phyloP scores from a whole-genome alignment of 805 yeast genomes.

The Candida yuanshanica region DNA sequence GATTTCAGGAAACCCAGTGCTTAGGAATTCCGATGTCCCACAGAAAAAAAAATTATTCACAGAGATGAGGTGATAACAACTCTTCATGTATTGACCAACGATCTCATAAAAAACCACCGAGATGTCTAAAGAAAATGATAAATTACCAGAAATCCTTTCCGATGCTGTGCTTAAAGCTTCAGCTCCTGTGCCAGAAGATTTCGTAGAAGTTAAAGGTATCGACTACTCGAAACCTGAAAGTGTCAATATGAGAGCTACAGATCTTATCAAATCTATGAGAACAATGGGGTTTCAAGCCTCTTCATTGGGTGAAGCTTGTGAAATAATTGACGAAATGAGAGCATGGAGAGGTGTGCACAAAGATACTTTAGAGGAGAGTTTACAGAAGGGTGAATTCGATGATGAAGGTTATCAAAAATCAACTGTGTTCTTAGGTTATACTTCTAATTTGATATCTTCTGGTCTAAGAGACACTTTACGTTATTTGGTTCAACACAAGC shows the following conservation, averaged over 20 bases:
- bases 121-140: conserved; percentile 33
- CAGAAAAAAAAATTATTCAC: background rate
- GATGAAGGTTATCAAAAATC: conserved; percentile 74
- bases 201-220: conserved; percentile 77
- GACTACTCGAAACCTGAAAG: conserved; percentile 81
- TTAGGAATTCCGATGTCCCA: no score
- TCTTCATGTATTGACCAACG: no score
- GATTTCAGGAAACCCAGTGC: no score
- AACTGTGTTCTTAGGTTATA: conserved; percentile 92
- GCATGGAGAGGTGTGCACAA: conserved; percentile 83
- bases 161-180: conserved; percentile 90
- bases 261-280: conserved; percentile 76
- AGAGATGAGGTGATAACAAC: background rate
- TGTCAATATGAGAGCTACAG: conserved; percentile 71
- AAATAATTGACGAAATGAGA: conserved; percentile 89
- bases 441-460: conserved; percentile 91
- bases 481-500: conserved; percentile 86
- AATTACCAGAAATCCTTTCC: conserved; percentile 67
- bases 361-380: conserved; percentile 63
- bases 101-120: no score
- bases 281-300: conserved; percentile 98
- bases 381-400: conserved; percentile 69
- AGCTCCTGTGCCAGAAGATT: conserved; percentile 77
- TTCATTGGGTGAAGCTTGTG: conserved; percentile 81
- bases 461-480: conserved; percentile 90